Base-by-base conservation (phyloP, 345 rosid genomes). In the Syzygium aqueum region DNA sequence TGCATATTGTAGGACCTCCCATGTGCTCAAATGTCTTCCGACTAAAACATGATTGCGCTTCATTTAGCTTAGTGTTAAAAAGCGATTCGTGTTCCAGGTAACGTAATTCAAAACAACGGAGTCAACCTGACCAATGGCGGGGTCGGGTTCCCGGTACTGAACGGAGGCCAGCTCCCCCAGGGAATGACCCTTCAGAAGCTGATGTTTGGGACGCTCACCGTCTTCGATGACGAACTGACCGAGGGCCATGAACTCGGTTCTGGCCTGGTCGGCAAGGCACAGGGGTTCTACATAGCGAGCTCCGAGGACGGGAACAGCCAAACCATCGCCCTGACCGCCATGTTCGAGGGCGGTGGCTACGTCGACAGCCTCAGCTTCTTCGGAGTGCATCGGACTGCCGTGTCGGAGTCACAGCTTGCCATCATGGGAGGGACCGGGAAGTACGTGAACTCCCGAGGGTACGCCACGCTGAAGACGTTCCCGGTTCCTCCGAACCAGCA, bases 361-460 rank as follows among this genome's bases (percentile, higher is more conserved):
- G 94, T 84, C 3, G 95, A 97, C 85, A 95, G 95, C 80, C 91
- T 97, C 87, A 94, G 96, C 92, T 92, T 97, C 89, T 96, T 95
- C 11, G 99, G 98, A 50, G 95, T 96, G 85, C 96, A 93, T 33
- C 88, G 92, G 84, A 95, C 94, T 3, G 96, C 93, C 5, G 95
- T 88, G 46, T 94, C 98, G 0, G 98, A 96, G 87, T 96, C 98
- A 5, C 98, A 95, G 90, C 88, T 96, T 67, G 94, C 97, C 6
- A 88, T 97, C 85, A 96, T 95, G 98, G 99, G 97, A 54, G 99
- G 98, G 21, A 97, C 98, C 0, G 98, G 99, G 21, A 95, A 94
- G 88, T 94, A 92, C 89, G 96, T 94, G 78, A 94, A 96, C 89
- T 96, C 96, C 5, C 90, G 91, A 85, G 99, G 97, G 1, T 94